These are phyloP conservation scores for Laguncularia racemosa DNA, from an alignment of 345 rosid species.

Conservation along the genomic window DNA sequence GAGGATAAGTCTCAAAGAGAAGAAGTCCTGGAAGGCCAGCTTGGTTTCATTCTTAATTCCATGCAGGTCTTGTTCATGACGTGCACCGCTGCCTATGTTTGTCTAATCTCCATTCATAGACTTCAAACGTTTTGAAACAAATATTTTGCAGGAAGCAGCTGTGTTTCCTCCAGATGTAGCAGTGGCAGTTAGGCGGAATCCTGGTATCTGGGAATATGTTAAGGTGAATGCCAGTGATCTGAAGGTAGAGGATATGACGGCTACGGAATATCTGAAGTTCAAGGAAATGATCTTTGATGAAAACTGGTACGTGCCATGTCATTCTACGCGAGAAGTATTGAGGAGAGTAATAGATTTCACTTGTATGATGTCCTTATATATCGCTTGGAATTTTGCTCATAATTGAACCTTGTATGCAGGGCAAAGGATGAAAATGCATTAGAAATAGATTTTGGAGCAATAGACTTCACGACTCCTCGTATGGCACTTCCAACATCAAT, in stretches of 20 bases:
- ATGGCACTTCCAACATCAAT: slow-evolving; percentile 68
- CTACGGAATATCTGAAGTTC: slow-evolving; percentile 60
- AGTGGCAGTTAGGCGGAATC: slow-evolving; percentile 73
- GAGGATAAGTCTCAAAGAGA: slow-evolving; percentile 50
- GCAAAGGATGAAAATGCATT: slow-evolving; percentile 70
- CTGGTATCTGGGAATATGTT: slow-evolving; percentile 87
- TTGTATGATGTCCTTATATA: neutral
- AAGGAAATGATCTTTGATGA: slow-evolving; percentile 73
- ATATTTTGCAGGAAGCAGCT: slow-evolving; percentile 64
- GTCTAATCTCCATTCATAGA: neutral
- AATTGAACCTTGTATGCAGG: slow-evolving; percentile 27
- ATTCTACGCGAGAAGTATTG: neutral
- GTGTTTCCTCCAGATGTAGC: slow-evolving; percentile 80
- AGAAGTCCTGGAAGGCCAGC: slow-evolving; percentile 61
- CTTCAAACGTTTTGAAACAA: neutral
- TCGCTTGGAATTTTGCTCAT: neutral
- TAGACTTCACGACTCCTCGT: slow-evolving; percentile 60
- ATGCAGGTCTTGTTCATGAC: slow-evolving; percentile 36
- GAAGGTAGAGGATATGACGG: slow-evolving; percentile 45
- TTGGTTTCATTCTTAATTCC: slow-evolving; percentile 66
- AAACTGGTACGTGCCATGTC: slow-evolving; percentile 43
- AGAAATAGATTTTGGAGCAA: slow-evolving; percentile 78
- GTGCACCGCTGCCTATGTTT: neutral
- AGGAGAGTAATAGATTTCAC: neutral
- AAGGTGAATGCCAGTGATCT: slow-evolving; percentile 60